Conservation (phyloP, 768 basidiomycete genomes). For the Rhodotorula sphaerocarpa region DNA sequence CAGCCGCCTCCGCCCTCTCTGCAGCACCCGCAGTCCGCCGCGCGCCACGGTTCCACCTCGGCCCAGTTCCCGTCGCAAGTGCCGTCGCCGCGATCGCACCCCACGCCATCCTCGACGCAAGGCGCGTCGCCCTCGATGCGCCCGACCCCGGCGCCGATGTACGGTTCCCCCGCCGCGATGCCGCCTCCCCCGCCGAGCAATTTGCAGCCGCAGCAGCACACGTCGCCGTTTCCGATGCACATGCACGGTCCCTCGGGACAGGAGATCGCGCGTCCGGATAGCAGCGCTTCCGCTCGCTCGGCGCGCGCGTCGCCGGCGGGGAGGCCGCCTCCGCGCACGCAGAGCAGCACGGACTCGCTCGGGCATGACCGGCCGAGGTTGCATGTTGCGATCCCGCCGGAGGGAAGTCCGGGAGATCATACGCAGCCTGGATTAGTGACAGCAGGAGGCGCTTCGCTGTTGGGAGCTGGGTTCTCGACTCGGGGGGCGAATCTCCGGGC, state of each 20-base stretch:
- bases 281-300: not conserved
- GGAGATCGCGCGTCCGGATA: not conserved
- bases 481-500: no score
- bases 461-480: constrained; percentile 6
- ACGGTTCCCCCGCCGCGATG: constrained; percentile 1
- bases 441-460: constrained; percentile 5
- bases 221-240: no score
- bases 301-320: not conserved
- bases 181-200: not conserved
- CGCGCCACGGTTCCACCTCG: not conserved
- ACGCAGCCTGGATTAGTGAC: constrained; percentile 13
- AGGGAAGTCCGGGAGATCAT: not conserved
- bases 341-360: not conserved
- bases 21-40: not conserved
- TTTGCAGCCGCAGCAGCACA: not conserved
- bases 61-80: no score
- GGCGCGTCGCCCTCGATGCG: not conserved
- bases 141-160: constrained; percentile 9
- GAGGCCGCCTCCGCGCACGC: not conserved
- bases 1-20: not conserved
- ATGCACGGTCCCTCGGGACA: not conserved
- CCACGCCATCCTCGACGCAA: not conserved
- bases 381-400: constrained; percentile 21
- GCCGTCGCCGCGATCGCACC: no score
- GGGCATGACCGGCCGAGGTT: constrained; percentile 14